phyloP scores from a whole-genome alignment of 2,329 filamentous ascomycete species.

The Esteya vermicola region DNA sequence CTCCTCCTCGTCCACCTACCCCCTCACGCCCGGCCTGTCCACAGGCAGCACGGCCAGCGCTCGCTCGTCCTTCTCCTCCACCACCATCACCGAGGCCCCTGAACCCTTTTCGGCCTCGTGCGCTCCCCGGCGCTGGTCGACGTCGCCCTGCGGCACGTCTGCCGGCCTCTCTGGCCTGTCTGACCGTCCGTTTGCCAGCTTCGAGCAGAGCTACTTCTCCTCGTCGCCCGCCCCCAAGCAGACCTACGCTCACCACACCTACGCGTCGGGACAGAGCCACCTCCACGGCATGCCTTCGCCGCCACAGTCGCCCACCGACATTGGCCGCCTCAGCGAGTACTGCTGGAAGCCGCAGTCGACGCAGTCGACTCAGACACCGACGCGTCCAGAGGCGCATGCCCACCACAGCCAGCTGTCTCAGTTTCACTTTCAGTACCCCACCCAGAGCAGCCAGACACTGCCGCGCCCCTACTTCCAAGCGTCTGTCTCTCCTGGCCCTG shows the following conservation, averaged over 20 bases:
- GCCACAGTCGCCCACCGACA: slow-evolving; percentile 9
- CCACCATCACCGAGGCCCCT: neutral
- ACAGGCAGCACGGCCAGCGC: slow-evolving; percentile 1
- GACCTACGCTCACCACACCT: neutral
- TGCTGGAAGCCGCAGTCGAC: no score
- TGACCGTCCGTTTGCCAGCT: slow-evolving; percentile 2
- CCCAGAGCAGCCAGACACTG: no score
- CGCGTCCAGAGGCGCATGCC: no score
- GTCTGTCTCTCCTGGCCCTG: no score
- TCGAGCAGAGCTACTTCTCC: slow-evolving; percentile 8
- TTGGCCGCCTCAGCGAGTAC: neutral
- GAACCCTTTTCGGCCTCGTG: no score
- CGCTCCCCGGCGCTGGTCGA: neutral
- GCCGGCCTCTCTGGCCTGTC: neutral
- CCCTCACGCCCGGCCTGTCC: slow-evolving; percentile 1
- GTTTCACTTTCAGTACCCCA: no score
- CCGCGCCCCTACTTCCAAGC: no score
- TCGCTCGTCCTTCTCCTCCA: slow-evolving; percentile 6
- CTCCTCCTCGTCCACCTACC: neutral
- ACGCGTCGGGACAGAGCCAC: neutral
- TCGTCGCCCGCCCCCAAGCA: neutral
- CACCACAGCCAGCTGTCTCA: no score
- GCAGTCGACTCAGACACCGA: no score
- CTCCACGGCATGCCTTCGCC: slow-evolving; percentile 7
- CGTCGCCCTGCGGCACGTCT: neutral